Evolutionary conservation across 169 alveolate species (phyloP), one percentile per base, ranked within the genome.

Genomic region (Cryptosporidium sp.): DNA sequence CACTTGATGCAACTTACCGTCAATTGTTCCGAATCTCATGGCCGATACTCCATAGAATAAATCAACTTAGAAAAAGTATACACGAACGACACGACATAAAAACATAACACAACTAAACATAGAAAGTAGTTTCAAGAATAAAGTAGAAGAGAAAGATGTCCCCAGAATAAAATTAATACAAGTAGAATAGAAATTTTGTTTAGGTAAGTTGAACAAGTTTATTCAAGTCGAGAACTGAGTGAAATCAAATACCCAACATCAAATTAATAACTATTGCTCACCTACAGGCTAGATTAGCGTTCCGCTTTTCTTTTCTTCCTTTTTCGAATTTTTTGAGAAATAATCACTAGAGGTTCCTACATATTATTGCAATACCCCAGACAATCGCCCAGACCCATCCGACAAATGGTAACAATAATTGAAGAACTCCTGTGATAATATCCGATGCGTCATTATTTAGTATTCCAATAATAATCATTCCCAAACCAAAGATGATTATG

Each of bases 341-440:
- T 48, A 48, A 48, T 14, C 55, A 48, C 21, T 43, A 74, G 35
- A 74, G 16, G 71, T 59, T 74, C 31, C 71, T 74, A 51, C 58
- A 74, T n/a, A 94, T 91, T n/a, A 94, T 94, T 7, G 92, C 45
- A 50, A 94, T 70, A 9, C 97, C 97, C 97, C 97, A 94, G 43
- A 92, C 91, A 7, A 94, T 71, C 2, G 97, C 92, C 97, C 97
- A 94, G 39, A 93, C 43, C 97, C 97, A 94, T 23, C 97, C 97
- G 26, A 94, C 92, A 26, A 94, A 45, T 4, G 97, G 97, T 0
- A 94, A 65, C 14, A 93, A 67, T 23, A 94, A 80, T 84, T 94
- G 97, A 67, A 92, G 52, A 33, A 87, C 86, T 1, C 97, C 97
- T 1, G 94, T 94, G 23, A 94, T 37, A 35, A 94, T 86, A 67